Percentiles rank a stretch among this genome's conserved stretches.
Conservation (phyloP, 2,329 filamentous ascomycete species). For the Fusarium globosum region DNA sequence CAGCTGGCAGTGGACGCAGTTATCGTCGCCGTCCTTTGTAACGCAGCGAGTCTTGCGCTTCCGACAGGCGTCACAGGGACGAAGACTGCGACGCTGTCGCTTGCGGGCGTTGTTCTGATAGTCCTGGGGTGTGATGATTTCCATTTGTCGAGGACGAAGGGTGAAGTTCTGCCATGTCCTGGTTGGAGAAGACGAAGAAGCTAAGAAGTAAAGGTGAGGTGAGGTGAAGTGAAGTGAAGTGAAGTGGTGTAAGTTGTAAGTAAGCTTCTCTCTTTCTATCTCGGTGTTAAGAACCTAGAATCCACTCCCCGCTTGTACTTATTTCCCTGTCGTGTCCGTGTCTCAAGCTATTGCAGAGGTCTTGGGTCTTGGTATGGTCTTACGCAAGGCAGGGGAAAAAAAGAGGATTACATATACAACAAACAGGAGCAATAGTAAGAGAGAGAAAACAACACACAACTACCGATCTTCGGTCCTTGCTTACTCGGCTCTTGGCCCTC, state of each 20-base stretch:
- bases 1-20: conserved; percentile 47
- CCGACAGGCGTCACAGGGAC: conserved; percentile 50
- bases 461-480: conserved; percentile 7
- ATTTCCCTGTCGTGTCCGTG: conserved; percentile 14
- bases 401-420: neutral
- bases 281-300: conserved; percentile 3
- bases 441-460: neutral
- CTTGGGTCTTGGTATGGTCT: conserved; percentile 18
- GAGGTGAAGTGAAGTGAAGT: neutral
- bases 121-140: conserved; percentile 48
- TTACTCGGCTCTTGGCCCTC: conserved; percentile 9
- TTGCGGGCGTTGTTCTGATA: conserved; percentile 46
- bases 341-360: conserved; percentile 14
- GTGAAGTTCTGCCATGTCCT: conserved; percentile 7
- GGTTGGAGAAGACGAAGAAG: neutral
- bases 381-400: neutral
- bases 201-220: neutral
- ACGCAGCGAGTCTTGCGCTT: conserved; percentile 50
- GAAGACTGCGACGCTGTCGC: conserved; percentile 45
- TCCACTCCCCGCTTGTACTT: conserved; percentile 21
- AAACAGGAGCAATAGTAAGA: neutral
- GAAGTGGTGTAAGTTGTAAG: neutral
- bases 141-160: conserved; percentile 38
- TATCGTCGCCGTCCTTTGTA: conserved; percentile 45
- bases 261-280: neutral